Conservation (phyloP, 192 early-diverging fungal species). For the Entrophospora sp. region DNA sequence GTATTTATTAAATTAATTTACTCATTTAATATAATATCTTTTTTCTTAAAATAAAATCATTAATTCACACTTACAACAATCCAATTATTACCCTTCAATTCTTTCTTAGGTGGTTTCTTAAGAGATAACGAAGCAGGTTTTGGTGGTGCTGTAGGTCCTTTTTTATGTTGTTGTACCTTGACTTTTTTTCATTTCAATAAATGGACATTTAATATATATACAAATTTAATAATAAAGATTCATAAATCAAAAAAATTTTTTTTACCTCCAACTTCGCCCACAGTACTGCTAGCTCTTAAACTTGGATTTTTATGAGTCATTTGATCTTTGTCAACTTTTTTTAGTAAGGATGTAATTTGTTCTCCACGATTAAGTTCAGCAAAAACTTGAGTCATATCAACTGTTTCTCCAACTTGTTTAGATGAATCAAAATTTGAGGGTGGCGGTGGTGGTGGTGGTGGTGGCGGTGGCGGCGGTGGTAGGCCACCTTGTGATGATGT, state of each 20-base stretch:
- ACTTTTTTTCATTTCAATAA: too few species aligned
- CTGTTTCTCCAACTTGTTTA: constrained; percentile 19
- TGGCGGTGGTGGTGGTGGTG: constrained; percentile 28
- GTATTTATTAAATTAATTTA: neutral
- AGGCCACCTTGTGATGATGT: constrained; percentile 32
- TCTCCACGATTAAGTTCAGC: constrained; percentile 78
- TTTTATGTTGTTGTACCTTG: constrained; percentile 34
- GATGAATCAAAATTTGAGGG: constrained; percentile 14
- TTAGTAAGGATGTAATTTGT: constrained; percentile 65
- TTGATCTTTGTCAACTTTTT: constrained; percentile 88
- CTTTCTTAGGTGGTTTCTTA: constrained; percentile 70
- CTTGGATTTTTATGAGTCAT: constrained; percentile 99
- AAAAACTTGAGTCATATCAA: constrained; percentile 61
- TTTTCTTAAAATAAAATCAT: neutral
- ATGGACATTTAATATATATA: too few species aligned
- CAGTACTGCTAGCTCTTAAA: constrained; percentile 58
- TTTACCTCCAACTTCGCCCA: constrained; percentile 28
- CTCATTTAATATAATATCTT: neutral
- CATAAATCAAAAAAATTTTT: neutral
- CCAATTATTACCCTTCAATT: constrained; percentile 90
- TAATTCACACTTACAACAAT: constrained; percentile 41
- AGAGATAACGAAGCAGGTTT: constrained; percentile 46
- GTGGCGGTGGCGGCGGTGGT: constrained; percentile 27
- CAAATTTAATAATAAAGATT: too few species aligned
- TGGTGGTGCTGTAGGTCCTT: constrained; percentile 44